Evolutionary conservation across 2,329 filamentous ascomycete genomes (phyloP), one percentile per base, ranked within the genome.

Genomic region (Incumbomyces delicatus): DNA sequence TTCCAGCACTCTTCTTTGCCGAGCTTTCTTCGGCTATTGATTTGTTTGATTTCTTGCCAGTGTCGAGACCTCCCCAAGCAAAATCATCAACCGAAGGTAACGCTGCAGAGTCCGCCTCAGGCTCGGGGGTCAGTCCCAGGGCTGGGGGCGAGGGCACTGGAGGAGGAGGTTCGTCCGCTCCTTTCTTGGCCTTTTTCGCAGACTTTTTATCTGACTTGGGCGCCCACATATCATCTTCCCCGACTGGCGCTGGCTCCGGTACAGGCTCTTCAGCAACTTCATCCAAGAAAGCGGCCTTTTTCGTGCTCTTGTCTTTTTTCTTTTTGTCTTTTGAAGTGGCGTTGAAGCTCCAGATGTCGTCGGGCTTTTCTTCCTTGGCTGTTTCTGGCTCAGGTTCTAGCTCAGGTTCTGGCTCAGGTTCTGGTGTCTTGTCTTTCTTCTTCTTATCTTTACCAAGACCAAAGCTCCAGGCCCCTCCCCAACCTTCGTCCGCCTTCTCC

Each of bases 131-230:
- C 3, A 71, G 54, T 16, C 66, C 68, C 50, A 70, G 61, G 39
- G 67, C 62, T 36, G 70, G 70, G 37, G 70, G 69, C 30, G 68
- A 71, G 2, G 70, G 70, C 17, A 67, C 70, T 14, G 68, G 69
- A 31, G 70, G 70, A 29, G 70, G 70, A 42, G 67, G 67, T 44
- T 63, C 60, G 40, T 66, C 51, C 51, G 65, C 74, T 46, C 63
- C 61, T 39, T 58, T 63, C 57, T 72, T 77, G 53, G 70, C 73
- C 1, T 61, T 61, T 54, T 65, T 64, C 54, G 73, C 76, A 57
- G 75, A 77, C 18, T 65, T 63, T 36, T 68, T 70, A 3, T 60
- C 55, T 27, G 48, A 6, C 30, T 55, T 55, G 22, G 46, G 51
- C 37, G 53, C 63, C 65, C 64, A 69, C 30, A 63, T 56, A 42